Conservation (phyloP, 2,329 filamentous ascomycete species). For the Albifimbria verrucaria region DNA sequence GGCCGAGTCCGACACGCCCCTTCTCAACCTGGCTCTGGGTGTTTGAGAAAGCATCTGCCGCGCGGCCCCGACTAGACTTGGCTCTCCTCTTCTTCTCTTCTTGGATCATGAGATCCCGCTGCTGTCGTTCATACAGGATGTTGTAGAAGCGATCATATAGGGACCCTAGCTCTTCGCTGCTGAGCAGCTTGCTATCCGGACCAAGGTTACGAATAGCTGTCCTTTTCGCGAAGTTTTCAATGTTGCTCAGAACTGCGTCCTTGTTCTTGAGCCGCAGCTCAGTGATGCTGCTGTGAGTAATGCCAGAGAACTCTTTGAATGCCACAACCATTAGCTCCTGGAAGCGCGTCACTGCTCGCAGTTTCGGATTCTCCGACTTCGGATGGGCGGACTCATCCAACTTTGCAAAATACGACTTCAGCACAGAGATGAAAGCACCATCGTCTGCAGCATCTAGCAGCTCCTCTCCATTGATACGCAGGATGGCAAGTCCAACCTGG, state of each 20-base stretch:
- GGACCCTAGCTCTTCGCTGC: conserved; percentile 78
- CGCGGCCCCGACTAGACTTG: conserved; percentile 51
- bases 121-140: conserved; percentile 86
- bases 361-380: conserved; percentile 90
- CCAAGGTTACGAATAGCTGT: conserved; percentile 95
- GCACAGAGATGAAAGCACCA: conserved; percentile 91
- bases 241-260: conserved; percentile 88
- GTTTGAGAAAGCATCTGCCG: conserved; percentile 33
- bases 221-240: conserved; percentile 95
- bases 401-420: conserved; percentile 91
- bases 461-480: conserved; percentile 95
- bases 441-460: conserved; percentile 90
- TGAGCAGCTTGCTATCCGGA: conserved; percentile 89
- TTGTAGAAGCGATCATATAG: conserved; percentile 94
- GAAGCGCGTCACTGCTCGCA: conserved; percentile 90
- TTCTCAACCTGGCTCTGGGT: conserved; percentile 63
- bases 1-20: conserved; percentile 81
- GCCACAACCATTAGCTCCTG: conserved; percentile 99
- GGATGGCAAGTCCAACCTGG: conserved; percentile 93
- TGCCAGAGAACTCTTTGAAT: conserved; percentile 95
- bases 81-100: conserved; percentile 68
- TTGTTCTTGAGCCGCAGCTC: conserved; percentile 92
- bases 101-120: conserved; percentile 72
- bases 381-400: conserved; percentile 95
- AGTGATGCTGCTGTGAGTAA: conserved; percentile 88